These are phyloP conservation scores for Keithomyces neogunnii DNA, from an alignment of 2,329 filamentous ascomycete species.

Conservation along the genomic window DNA sequence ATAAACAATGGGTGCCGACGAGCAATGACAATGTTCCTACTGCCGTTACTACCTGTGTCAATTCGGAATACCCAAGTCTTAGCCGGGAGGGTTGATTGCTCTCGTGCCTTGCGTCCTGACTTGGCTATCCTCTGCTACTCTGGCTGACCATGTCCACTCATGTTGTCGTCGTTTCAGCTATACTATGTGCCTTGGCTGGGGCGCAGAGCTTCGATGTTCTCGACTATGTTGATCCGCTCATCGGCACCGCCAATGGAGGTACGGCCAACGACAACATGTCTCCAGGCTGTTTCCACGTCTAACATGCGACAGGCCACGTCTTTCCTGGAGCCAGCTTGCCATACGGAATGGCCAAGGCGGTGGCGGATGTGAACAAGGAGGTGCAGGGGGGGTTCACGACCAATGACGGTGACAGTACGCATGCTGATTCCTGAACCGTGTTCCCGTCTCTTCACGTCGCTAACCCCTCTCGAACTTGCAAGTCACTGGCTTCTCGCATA, in stretches of 20 bases:
- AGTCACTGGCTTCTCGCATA: constrained; percentile 42
- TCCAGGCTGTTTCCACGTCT: background rate
- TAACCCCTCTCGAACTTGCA: background rate
- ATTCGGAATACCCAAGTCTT: no score
- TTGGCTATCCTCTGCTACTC: no score
- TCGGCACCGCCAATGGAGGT: constrained; percentile 52
- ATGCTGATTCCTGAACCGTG: background rate
- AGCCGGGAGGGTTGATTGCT: no score
- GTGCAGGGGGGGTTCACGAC: constrained; percentile 44
- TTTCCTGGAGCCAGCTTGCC: constrained; percentile 45
- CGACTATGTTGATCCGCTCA: constrained; percentile 46
- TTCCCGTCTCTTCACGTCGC: background rate
- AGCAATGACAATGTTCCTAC: no score
- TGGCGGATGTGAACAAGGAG: constrained; percentile 14
- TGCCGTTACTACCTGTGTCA: no score
- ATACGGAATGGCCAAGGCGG: constrained; percentile 23
- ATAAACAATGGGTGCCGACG: no score
- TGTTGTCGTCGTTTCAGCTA: background rate
- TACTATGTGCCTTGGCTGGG: background rate
- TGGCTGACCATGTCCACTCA: no score
- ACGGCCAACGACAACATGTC: background rate
- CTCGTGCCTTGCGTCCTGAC: no score
- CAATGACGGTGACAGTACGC: constrained; percentile 22
- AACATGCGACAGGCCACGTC: constrained; percentile 26
- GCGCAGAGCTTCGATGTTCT: constrained; percentile 6